Percentiles rank a stretch among this genome's conserved stretches.
Conservation (phyloP, 2,329 filamentous ascomycete species). For the Colletotrichum orchidophilum region DNA sequence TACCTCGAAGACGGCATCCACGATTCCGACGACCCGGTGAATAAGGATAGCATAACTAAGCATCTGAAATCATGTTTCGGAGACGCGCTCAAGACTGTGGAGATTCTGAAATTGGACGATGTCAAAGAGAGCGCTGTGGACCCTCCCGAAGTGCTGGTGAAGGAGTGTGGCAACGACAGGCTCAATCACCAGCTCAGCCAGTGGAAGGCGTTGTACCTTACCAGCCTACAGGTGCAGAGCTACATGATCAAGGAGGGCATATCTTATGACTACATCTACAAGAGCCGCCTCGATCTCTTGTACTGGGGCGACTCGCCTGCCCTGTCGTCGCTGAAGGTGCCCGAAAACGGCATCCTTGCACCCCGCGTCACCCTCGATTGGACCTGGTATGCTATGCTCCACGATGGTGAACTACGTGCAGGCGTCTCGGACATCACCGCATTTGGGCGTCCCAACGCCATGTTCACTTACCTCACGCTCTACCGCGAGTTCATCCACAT, state of each 20-base stretch:
- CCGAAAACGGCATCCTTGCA: conserved; percentile 31
- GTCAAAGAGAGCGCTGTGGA: conserved; percentile 29
- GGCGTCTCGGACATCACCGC: conserved; percentile 37
- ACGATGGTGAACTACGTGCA: conserved; percentile 34
- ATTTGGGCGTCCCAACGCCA: conserved; percentile 32
- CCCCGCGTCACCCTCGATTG: conserved; percentile 36
- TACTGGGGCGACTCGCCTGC: conserved; percentile 32
- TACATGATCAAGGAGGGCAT: conserved; percentile 39
- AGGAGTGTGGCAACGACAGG: conserved; percentile 27
- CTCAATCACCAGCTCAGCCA: conserved; percentile 35
- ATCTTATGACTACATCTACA: conserved; percentile 33
- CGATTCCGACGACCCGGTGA: conserved; percentile 19
- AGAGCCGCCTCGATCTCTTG: conserved; percentile 30
- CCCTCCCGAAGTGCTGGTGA: conserved; percentile 23
- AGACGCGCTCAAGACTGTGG: conserved; percentile 33
- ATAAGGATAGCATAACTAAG: conserved; percentile 28
- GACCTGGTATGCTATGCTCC: conserved; percentile 37
- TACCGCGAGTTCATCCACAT: conserved; percentile 34
- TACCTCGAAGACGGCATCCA: conserved; percentile 35
- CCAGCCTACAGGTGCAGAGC: conserved; percentile 44
- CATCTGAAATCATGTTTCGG: conserved; percentile 35
- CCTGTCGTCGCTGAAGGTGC: conserved; percentile 26
- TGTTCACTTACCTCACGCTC: conserved; percentile 35
- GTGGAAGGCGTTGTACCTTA: conserved; percentile 38
- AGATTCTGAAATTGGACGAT: conserved; percentile 18